Evolutionary conservation across 768 basidiomycete species (phyloP).

Genomic region (Naganishia vaughanmartiniae): DNA sequence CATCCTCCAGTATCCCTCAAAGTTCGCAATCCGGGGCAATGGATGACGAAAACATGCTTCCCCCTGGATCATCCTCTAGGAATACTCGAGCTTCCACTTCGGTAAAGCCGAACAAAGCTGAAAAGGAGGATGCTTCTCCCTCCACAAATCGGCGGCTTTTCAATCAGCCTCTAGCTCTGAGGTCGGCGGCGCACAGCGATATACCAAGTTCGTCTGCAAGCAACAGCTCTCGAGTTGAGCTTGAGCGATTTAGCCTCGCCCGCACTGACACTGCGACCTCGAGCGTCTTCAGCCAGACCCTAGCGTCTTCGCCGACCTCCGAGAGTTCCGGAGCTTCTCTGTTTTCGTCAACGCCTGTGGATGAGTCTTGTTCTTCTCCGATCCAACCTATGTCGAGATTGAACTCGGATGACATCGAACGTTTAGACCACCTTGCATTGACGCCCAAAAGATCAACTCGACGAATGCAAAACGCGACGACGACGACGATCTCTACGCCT

Average conservation of each 20-base stretch:
- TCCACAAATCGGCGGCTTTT: constrained; percentile 15
- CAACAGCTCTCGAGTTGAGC: neutral
- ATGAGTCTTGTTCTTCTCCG: neutral
- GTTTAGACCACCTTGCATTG: neutral
- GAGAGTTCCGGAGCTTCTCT: neutral
- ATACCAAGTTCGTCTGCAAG: neutral
- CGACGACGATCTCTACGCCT: neutral
- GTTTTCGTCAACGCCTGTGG: constrained; percentile 11
- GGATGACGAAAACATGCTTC: neutral
- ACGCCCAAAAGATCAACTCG: constrained; percentile 18
- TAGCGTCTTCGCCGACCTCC: constrained; percentile 7
- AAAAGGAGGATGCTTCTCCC: neutral
- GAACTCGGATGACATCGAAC: constrained; percentile 10
- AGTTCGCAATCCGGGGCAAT: neutral
- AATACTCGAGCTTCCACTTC: neutral
- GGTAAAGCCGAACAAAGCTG: neutral
- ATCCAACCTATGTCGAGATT: neutral
- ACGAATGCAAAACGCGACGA: neutral
- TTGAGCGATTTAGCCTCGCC: constrained; percentile 7
- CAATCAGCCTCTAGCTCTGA: neutral
- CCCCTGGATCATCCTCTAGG: neutral
- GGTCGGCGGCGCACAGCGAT: neutral
- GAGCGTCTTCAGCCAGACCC: neutral
- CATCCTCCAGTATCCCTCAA: neutral
- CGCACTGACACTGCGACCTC: constrained; percentile 6